Evolutionary conservation across 768 basidiomycete species (phyloP), one percentile per base, ranked within the genome.

Genomic region (Termitomyces sp.): DNA sequence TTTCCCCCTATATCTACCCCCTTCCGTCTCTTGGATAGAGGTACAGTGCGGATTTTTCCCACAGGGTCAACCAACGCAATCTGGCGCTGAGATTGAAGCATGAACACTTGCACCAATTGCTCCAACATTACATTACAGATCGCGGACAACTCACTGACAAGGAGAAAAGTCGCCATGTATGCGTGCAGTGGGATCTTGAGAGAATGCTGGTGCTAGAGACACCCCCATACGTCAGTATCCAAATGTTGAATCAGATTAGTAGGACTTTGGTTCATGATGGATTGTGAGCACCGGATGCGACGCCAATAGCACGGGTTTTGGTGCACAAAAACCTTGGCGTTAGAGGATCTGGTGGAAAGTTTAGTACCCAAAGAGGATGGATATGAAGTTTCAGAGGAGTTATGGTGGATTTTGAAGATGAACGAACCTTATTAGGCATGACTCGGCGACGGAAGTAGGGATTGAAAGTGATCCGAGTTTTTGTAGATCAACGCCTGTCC

Each of bases 51-150:
- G 61, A 53, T 22, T 61, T 62, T 43, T 56, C 57, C 4, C 57
- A 33, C 55, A 65, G 14, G 44, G 52, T 11, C 63, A 61, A 18
- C 51, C 57, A 14, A n/a, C 57, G 53, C 20, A 60, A 62, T 16
- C 59, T 64, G n/a, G 63, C 63, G 28, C 47, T 65, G 1, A 60
- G 62, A 55, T 59, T 62, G 63, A 65, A 55, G 52, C 58, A 60
- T 30, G 59, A 55, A 14, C 41, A 62, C 20, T 64, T 64, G 44
- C 35, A 57, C 30, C 51, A 55, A 13, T 24, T 64, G n/a, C 36
- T 59, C 14, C 28, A 54, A 8, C n/a, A n/a, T n/a, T n/a, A n/a
- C n/a, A n/a, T 44, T 36, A 58, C 60, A 14, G 43, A 32, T 13
- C 59, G 60, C n/a, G 57, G 54, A 2, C 45, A 32, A 38, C 44